Conservation (phyloP, 805 yeast genomes). For the Candida koratica region DNA sequence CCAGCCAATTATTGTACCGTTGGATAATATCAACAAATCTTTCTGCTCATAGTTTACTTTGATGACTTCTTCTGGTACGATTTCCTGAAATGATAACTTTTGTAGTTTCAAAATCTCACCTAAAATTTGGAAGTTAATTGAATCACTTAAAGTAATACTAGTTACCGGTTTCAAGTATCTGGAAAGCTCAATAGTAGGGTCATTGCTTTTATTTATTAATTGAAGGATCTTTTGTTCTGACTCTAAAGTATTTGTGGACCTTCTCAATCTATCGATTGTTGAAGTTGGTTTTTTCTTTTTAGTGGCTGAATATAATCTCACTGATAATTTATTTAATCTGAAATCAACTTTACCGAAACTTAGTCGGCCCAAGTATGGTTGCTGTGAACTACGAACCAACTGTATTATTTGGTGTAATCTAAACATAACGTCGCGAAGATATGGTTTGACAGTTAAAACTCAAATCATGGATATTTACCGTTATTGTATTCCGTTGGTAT, state of each 20-base stretch:
- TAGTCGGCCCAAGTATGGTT: too few species aligned
- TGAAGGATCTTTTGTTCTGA: slow-evolving; percentile 23
- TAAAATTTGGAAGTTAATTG: slow-evolving; percentile 54
- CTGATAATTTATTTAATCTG: too few species aligned
- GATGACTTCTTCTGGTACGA: slow-evolving; percentile 69
- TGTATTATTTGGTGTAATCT: background rate
- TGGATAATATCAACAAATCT: slow-evolving; percentile 65
- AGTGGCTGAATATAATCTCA: slow-evolving; percentile 2
- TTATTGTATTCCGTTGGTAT: too few species aligned
- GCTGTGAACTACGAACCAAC: too few species aligned
- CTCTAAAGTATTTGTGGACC: slow-evolving; percentile 22
- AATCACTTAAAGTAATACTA: slow-evolving; percentile 69
- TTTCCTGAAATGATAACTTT: slow-evolving; percentile 10
- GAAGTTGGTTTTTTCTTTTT: slow-evolving; percentile 21
- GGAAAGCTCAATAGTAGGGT: slow-evolving; percentile 13
- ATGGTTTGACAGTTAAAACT: too few species aligned
- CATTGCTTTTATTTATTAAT: slow-evolving; percentile 20
- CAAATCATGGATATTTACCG: too few species aligned
- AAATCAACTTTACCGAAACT: too few species aligned
- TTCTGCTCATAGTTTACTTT: slow-evolving; percentile 39
- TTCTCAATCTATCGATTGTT: slow-evolving; percentile 28
- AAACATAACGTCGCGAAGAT: background rate
- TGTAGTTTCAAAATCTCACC: slow-evolving; percentile 41
- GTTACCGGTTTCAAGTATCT: slow-evolving; percentile 46
- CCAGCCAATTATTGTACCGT: slow-evolving; percentile 86